Evolutionary conservation across 805 yeast genomes (phyloP).

Genomic region (Komagataella phaffii): DNA sequence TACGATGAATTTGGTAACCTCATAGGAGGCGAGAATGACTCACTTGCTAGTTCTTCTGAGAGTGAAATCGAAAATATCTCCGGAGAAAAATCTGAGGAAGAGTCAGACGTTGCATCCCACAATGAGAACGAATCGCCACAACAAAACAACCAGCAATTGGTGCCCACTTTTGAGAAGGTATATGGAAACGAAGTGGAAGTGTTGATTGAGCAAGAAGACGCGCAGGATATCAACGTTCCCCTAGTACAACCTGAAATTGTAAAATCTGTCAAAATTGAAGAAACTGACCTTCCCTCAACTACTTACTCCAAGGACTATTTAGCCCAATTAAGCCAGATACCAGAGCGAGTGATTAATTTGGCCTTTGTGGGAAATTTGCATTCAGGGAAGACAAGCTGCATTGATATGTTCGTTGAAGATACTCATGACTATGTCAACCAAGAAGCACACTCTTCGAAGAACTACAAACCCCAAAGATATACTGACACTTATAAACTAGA

Average conservation of each 20-base stretch:
- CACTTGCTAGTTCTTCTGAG: conserved; percentile 13
- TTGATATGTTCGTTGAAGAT: conserved; percentile 54
- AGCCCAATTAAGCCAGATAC: conserved; percentile 30
- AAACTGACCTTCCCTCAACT: conserved; percentile 40
- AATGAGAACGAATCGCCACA: conserved; percentile 25
- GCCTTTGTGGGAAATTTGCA: conserved; percentile 72
- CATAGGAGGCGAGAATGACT: conserved; percentile 31
- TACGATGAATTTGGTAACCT: conserved; percentile 80
- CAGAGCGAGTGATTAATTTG: conserved; percentile 59
- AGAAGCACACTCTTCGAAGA: conserved; percentile 10
- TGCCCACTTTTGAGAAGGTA: conserved; percentile 22
- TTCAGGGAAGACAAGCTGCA: conserved; percentile 74
- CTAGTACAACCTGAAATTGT: conserved; percentile 39
- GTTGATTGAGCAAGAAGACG: conserved; percentile 34
- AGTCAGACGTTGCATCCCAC: conserved; percentile 17
- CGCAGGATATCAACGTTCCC: conserved; percentile 39
- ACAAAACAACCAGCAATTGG: conserved; percentile 19
- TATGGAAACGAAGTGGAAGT: conserved; percentile 58
- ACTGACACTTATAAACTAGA: conserved; percentile 66
- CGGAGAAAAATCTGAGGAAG: conserved; percentile 6
- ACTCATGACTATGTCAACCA: conserved; percentile 33
- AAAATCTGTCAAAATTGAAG: conserved; percentile 34
- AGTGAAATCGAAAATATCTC: conserved; percentile 7
- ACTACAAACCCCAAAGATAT: conserved; percentile 40
- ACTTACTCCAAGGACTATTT: conserved; percentile 52